A percentile compares a stretch with the other conserved stretches of the same genome.
phyloP scores from a whole-genome alignment of 495 filamentous ascomycete genomes.

The Rostrohypoxylon terebratum region DNA sequence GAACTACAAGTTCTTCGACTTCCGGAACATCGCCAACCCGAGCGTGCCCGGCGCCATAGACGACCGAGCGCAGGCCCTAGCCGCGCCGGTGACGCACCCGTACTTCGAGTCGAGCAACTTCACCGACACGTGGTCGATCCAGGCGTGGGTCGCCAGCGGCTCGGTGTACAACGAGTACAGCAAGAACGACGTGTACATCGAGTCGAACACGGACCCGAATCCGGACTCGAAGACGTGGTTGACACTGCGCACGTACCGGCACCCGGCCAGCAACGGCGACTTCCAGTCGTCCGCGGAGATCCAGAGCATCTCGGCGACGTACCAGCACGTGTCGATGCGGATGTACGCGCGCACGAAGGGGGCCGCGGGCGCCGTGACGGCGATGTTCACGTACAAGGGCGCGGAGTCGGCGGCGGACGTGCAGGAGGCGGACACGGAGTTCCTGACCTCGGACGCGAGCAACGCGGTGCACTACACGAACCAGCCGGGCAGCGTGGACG shows the following conservation, averaged over 20 bases:
- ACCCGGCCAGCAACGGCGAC: conserved; percentile 48
- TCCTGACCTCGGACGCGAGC: conserved; percentile 68
- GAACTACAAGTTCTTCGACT: conserved; percentile 76
- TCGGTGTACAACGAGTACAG: conserved; percentile 70
- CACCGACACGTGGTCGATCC: conserved; percentile 68
- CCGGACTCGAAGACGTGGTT: conserved; percentile 57
- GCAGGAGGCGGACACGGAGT: conserved; percentile 82
- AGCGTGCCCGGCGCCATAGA: conserved; percentile 53
- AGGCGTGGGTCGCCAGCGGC: conserved; percentile 64
- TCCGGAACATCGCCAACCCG: conserved; percentile 63
- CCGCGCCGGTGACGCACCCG: conserved; percentile 51
- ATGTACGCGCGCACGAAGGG: conserved; percentile 67
- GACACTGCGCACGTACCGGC: conserved; percentile 64
- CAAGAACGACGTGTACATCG: conserved; percentile 73
- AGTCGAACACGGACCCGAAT: conserved; percentile 50
- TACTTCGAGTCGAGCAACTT: conserved; percentile 57
- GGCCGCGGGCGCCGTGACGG: conserved; percentile 69
- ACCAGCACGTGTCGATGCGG: conserved; percentile 70
- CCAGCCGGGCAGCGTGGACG: conserved; percentile 67
- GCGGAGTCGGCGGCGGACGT: conserved; percentile 53
- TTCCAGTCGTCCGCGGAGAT: conserved; percentile 68
- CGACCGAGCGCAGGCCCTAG: conserved; percentile 35
- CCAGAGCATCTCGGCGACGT: conserved; percentile 62
- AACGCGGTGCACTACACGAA: conserved; percentile 76
- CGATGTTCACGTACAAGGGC: conserved; percentile 73